Conservation (phyloP, 495 filamentous ascomycete species). For the Annulohypoxylon stygium region DNA sequence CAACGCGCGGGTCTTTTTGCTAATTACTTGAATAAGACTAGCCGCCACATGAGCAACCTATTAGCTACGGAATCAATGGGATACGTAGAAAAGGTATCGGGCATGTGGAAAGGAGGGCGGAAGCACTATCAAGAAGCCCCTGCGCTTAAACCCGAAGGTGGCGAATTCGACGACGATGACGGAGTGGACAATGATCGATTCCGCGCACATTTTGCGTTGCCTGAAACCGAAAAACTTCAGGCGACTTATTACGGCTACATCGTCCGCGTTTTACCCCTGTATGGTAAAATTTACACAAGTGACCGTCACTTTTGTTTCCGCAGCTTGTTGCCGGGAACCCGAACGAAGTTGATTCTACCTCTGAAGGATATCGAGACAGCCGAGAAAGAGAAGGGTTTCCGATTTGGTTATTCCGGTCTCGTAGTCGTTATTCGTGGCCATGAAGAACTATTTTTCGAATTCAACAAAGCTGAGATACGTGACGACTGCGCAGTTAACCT, state of each 20-base stretch:
- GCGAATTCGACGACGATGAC: slow-evolving; percentile 67
- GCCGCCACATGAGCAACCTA: slow-evolving; percentile 84
- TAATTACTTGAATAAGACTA: slow-evolving; percentile 79
- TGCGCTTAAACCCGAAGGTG: slow-evolving; percentile 73
- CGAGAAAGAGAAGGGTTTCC: slow-evolving; percentile 94
- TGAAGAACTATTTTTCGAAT: slow-evolving; percentile 98
- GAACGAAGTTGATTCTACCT: slow-evolving; percentile 93
- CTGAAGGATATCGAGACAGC: slow-evolving; percentile 94
- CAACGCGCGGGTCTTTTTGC: slow-evolving; percentile 89
- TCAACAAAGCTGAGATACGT: slow-evolving; percentile 77
- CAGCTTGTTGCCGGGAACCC: slow-evolving; percentile 87
- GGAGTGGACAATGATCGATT: slow-evolving; percentile 83
- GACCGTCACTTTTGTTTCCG: slow-evolving; percentile 93
- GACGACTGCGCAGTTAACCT: slow-evolving; percentile 92
- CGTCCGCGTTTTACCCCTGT: slow-evolving; percentile 88
- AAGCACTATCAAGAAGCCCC: slow-evolving; percentile 87
- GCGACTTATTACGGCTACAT: slow-evolving; percentile 92
- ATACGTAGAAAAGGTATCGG: slow-evolving; percentile 96
- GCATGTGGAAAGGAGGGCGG: slow-evolving; percentile 94
- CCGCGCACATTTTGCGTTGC: slow-evolving; percentile 88
- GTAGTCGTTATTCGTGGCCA: slow-evolving; percentile 93
- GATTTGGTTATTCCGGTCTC: slow-evolving; percentile 90
- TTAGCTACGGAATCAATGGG: slow-evolving; percentile 95
- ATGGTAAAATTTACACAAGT: slow-evolving; percentile 97
- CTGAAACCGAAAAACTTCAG: slow-evolving; percentile 84